Percentiles rank a stretch among this genome's conserved stretches.
Conservation (phyloP, 192 early-diverging fungal species). For the Coemansia sp. region DNA sequence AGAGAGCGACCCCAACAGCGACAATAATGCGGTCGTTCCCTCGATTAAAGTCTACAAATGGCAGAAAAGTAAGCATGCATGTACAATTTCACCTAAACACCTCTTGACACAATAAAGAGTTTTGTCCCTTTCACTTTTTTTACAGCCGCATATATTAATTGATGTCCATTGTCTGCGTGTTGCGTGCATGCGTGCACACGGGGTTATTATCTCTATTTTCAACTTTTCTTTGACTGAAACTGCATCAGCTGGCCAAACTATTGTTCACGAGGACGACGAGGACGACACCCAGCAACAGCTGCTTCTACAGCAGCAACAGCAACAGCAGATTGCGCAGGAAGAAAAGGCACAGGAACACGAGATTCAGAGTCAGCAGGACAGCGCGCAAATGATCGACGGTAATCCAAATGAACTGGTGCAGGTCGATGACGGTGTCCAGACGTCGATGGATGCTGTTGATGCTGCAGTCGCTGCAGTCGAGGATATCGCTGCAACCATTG, state of each 20-base stretch:
- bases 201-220: constrained; percentile 9
- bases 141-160: constrained; percentile 38
- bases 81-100: neutral
- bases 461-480: constrained; percentile 32
- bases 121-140: constrained; percentile 8
- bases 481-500: constrained; percentile 11
- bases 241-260: constrained; percentile 42
- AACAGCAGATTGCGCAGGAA: constrained; percentile 2
- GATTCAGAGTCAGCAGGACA: neutral
- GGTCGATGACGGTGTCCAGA: neutral
- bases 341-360: neutral
- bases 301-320: neutral
- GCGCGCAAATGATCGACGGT: neutral
- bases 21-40: constrained; percentile 11
- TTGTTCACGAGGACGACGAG: constrained; percentile 49
- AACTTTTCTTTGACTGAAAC: neutral
- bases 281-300: constrained; percentile 8
- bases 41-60: constrained; percentile 36
- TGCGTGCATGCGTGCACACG: neutral
- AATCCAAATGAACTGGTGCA: neutral
- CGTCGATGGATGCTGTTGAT: constrained; percentile 6
- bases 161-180: constrained; percentile 19
- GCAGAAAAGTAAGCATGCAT: constrained; percentile 33
- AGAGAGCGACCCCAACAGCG: constrained; percentile 5
- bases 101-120: neutral